Conservation (phyloP, 805 yeast species). For the Wickerhamomyces sydowiorum region DNA sequence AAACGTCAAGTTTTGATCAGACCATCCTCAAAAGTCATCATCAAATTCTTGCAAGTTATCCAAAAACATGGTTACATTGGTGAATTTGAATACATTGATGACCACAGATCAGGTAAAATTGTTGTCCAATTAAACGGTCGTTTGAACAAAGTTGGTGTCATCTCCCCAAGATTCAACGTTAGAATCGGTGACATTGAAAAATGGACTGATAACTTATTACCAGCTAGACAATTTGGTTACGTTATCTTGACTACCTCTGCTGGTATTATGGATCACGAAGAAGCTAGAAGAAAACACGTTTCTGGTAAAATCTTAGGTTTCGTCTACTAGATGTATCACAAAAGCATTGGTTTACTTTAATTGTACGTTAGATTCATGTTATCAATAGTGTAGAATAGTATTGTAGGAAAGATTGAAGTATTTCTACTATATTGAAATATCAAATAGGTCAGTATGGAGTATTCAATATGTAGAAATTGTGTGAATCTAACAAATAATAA, state of each 20-base stretch:
- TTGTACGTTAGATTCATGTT: not conserved
- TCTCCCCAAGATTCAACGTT: conserved; percentile 97
- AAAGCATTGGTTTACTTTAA: not conserved
- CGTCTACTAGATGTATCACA: conserved; percentile 60
- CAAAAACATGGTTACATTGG: conserved; percentile 99
- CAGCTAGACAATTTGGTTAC: conserved; percentile 99
- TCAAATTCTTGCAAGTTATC: conserved; percentile 94
- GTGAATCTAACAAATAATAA: no score
- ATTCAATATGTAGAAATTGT: no score
- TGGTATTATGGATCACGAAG: conserved; percentile 99
- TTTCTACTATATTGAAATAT: no score
- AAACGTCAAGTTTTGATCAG: conserved; percentile 97
- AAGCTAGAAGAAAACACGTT: conserved; percentile 99
- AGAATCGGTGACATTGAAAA: conserved; percentile 93
- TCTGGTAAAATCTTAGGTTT: conserved; percentile 98
- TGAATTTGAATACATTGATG: conserved; percentile 96
- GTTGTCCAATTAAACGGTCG: conserved; percentile 97
- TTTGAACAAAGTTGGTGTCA: conserved; percentile 98
- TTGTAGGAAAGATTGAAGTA: no score
- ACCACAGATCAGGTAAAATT: conserved; percentile 98
- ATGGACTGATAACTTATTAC: conserved; percentile 97
- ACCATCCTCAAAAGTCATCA: conserved; percentile 97
- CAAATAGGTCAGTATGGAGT: not conserved
- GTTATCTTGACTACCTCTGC: conserved; percentile 98
- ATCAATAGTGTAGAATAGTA: not conserved